These are phyloP conservation scores for Tephrocybe sp. DNA, from an alignment of 768 basidiomycete species.

Conservation along the genomic window DNA sequence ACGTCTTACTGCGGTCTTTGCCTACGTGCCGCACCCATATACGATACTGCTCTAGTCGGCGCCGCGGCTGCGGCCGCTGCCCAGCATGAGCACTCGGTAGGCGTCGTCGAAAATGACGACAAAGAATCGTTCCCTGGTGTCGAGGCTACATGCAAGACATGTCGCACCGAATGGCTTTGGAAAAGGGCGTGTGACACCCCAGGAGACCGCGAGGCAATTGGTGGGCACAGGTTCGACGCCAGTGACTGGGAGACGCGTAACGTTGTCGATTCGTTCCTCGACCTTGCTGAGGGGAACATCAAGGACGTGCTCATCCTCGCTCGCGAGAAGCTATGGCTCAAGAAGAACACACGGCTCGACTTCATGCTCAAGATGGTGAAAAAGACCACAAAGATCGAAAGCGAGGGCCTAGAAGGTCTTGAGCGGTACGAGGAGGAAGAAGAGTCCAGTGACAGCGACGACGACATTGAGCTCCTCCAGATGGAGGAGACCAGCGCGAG, in stretches of 20 bases:
- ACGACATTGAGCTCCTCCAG: slow-evolving; percentile 42
- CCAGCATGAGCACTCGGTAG: slow-evolving; percentile 33
- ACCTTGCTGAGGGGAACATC: slow-evolving; percentile 70
- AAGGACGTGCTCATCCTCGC: slow-evolving; percentile 59
- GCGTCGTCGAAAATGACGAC: slow-evolving; percentile 71
- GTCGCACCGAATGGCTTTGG: slow-evolving; percentile 69
- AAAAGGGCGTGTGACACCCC: slow-evolving; percentile 47
- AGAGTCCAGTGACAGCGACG: slow-evolving; percentile 45
- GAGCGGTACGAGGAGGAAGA: slow-evolving; percentile 29
- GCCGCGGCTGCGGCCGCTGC: slow-evolving; percentile 16
- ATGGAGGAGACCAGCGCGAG: slow-evolving; percentile 42
- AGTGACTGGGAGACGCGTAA: slow-evolving; percentile 70
- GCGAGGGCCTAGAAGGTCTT: slow-evolving; percentile 9
- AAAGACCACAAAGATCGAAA: slow-evolving; percentile 29
- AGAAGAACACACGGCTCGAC: slow-evolving; percentile 60
- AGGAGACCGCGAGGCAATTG: slow-evolving; percentile 57
- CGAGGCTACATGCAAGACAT: slow-evolving; percentile 66
- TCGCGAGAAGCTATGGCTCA: slow-evolving; percentile 72
- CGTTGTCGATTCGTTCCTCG: slow-evolving; percentile 69
- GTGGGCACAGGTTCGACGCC: slow-evolving; percentile 38
- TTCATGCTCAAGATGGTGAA: slow-evolving; percentile 48
- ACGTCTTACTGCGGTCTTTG: slow-evolving; percentile 66
- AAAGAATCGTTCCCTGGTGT: slow-evolving; percentile 64
- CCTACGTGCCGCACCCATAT: slow-evolving; percentile 57
- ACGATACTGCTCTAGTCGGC: slow-evolving; percentile 26